Evolutionary conservation across 192 early-diverging fungal species (phyloP), one percentile per base, ranked within the genome.

Genomic region (Spizellomyces punctatus): DNA sequence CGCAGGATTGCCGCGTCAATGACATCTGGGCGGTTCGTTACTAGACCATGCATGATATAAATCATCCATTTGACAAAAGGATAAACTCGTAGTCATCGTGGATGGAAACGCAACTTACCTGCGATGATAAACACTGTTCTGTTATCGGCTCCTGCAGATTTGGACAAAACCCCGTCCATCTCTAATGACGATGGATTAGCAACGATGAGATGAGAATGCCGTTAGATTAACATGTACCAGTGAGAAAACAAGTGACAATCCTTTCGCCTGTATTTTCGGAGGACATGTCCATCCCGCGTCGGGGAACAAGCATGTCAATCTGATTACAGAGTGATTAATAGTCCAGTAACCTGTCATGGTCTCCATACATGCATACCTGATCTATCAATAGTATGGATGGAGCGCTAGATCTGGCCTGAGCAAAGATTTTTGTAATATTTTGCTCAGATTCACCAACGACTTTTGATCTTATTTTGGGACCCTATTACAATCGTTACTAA

Each of bases 301-400:
- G 77, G 12, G 91, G 92, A 1, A 91, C 86, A 6, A 96, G 73
- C n/a, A 91, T 85, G 71, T 96, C 95, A 59, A 95, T 88, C 89
- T 92, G 81, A 12, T 27, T 0, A 3, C 27, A 36, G 10, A 52
- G 12, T 14, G 10, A 36, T 0, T 36, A 36, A 36, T 36, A 36
- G 0, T 36, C 27, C 19, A n/a, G 65, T 64, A 77, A 60, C 2
- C 19, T 55, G 16, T 3, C 54, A 21, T 16, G n/a, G 17, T 10
- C 41, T 61, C 2, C 59, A 16, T 61, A 3, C 14, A 22, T n/a
- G 12, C 45, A 46, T 81, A 91, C 88, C 78, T 98, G 93, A 78
- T 98, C 96, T 69, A 98, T 93, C 46, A 98, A 88, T 12, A 98
- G 75, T 8, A 97, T 89, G 64, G 95, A 96, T 0, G 96, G 96